Evolutionary conservation across 2,329 filamentous ascomycete species (phyloP), one percentile per base, ranked within the genome.

Genomic region (Beauveria brongniartii): DNA sequence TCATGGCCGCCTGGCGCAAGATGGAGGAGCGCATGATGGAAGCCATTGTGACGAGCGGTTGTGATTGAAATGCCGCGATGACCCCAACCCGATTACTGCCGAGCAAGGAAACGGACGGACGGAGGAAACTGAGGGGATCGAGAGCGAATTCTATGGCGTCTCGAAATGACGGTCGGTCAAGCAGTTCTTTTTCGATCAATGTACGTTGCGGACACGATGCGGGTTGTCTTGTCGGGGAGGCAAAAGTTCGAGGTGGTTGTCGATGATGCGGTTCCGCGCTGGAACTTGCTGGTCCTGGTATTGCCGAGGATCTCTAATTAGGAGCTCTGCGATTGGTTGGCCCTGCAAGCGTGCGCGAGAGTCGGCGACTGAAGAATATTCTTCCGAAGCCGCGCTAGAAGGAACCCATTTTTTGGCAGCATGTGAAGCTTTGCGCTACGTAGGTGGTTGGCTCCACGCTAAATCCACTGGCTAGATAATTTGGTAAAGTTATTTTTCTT

Each of bases 11-110:
- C 75, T 83, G 82, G 74, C 81, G 78, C 62, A 85, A 77, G 72
- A 84, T 73, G 65, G 78, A 74, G 60, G 82, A 76, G 70, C 82
- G 81, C 69, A 79, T 73, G 69, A 83, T 73, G 61, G 82, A 85
- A 66, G 82, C 82, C 83, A 86, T 86, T 60, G 65, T 73, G 67
- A 65, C 20, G 57, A 54, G 22, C n/a, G 34, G 22, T 58, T 40
- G 20, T 41, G 46, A 1, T 8, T 26, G 50, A 59, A 59, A 54
- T 55, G 53, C 34, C 53, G 59, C 59, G 59, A 55, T 44, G 52
- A 48, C 43, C 30, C 52, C 52, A 30, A 57, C 51, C 50, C 60
- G 60, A 61, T 30, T 57, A 28, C 53, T 61, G 60, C 54, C 60
- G 60, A 61, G 22, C 20, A 6, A 6, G 28, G 16, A 28, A 46